Evolutionary conservation across 78 protist species (phyloP).

Genomic region (Dictyostelium firmibasis): DNA sequence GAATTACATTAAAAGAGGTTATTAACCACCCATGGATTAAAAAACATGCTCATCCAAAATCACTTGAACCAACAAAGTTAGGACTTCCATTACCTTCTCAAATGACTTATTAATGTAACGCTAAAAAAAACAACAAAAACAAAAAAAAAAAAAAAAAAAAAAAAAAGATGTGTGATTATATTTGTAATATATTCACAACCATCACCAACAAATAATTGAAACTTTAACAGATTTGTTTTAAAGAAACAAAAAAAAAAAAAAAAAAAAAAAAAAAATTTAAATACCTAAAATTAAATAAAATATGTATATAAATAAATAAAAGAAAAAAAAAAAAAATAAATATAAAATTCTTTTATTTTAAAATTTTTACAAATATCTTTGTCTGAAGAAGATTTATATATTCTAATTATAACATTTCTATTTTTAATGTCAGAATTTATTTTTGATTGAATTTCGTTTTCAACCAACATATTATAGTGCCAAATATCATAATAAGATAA

Average conservation of each 20-base stretch:
- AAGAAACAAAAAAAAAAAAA: neutral
- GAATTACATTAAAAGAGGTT: slow-evolving; percentile 49
- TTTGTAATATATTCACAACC: neutral
- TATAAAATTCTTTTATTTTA: neutral
- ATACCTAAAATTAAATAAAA: no score
- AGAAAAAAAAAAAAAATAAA: neutral
- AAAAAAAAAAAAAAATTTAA: neutral
- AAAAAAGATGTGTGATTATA: neutral
- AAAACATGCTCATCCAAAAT: slow-evolving; percentile 59
- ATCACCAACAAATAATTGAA: neutral
- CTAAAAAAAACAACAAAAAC: no score
- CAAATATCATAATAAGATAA: no score
- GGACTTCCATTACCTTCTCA: neutral
- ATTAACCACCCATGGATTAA: slow-evolving; percentile 77
- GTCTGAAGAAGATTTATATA: neutral
- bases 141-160: neutral
- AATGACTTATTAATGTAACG: neutral
- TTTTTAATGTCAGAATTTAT: neutral
- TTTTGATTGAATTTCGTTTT: no score
- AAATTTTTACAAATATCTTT: neutral
- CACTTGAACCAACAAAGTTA: slow-evolving; percentile 16
- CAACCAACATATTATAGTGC: no score
- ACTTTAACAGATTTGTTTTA: neutral
- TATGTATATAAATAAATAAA: no score
- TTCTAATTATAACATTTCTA: neutral